Base-by-base conservation (phyloP, 2,329 filamentous ascomycete genomes). In the Venturiaceae sp. region DNA sequence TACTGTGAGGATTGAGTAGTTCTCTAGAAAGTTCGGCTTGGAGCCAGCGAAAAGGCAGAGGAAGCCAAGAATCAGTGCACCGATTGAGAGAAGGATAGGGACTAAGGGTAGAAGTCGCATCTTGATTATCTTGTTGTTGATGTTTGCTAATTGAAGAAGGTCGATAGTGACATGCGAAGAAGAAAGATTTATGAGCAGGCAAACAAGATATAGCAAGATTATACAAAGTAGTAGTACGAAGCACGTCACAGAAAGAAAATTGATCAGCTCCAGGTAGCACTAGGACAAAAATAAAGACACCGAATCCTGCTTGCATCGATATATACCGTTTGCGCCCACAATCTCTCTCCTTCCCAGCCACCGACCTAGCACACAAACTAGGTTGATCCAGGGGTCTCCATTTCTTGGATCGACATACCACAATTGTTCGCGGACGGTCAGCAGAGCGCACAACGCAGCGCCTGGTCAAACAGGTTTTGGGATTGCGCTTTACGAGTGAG, bases 21-120 rank as follows among this genome's bases (percentile, higher is more conserved):
- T 72, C 61, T 83, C 77, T 69, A 86, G 76, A 63, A 84, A 78
- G 16, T 72, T 73, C 55, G 71, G 73, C 64, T 80, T 82, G 37
- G 78, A 75, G 37, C 83, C 83, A 1, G 83, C 83, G 63, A 84
- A 84, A 60, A 86, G 73, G 65, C 79, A 83, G 8, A 85, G 73
- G 63, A 85, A 76, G 19, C 77, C 76, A 46, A 86, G 75, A 21
- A 85, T 74, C 41, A 85, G 78, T 3, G 81, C 80, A 32, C 74
- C 77, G 26, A 80, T 73, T 61, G 78, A 75, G 62, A 78, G 76
- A 46, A 77, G 63, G 44, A 77, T 66, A 6, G 81, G 80, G n/a
- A 83, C 64, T 21, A 82, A 62, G 14, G 76, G 75, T 33, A 72
- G 64, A n/a, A 69, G 66, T 36, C 76, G 74, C 78, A 81, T 80